Percentiles rank a stretch among this genome's conserved stretches.
Conservation (phyloP, 345 rosid species). For the Eutrema yunnanense region DNA sequence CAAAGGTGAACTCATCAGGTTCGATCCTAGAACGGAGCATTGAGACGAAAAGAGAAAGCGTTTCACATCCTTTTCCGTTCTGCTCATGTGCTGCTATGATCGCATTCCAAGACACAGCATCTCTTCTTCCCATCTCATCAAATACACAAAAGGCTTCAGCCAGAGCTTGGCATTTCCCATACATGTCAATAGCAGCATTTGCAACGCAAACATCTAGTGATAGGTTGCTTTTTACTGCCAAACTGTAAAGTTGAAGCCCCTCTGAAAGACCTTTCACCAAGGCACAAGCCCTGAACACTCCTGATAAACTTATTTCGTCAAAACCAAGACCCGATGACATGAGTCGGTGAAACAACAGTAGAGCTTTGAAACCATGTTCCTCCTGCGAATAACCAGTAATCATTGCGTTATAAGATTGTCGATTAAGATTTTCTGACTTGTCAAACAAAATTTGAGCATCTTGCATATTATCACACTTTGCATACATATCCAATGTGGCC, state of each 20-base stretch:
- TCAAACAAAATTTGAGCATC: conserved; percentile 69
- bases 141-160: conserved; percentile 56
- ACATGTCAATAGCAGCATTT: conserved; percentile 87
- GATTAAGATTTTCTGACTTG: conserved; percentile 45
- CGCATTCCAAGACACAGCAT: conserved; percentile 92
- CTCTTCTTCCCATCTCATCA: conserved; percentile 68
- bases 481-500: conserved; percentile 89
- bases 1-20: conserved; percentile 91
- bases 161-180: conserved; percentile 78
- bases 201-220: conserved; percentile 51
- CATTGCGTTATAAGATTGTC: conserved; percentile 86
- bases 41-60: conserved; percentile 50
- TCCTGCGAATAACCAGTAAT: conserved; percentile 62
- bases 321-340: conserved; percentile 56
- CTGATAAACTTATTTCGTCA: conserved; percentile 77
- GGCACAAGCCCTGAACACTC: conserved; percentile 84
- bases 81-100: conserved; percentile 80
- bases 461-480: conserved; percentile 59
- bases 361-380: conserved; percentile 54
- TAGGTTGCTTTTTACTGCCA: conserved; percentile 55
- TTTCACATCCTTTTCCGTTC: conserved; percentile 53
- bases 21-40: conserved; percentile 62
- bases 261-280: conserved; percentile 47
- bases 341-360: conserved; percentile 48
- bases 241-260: conserved; percentile 68